These are phyloP conservation scores for Hirsutella thompsonii DNA, from an alignment of 2,329 filamentous ascomycete genomes.

Conservation along the genomic window DNA sequence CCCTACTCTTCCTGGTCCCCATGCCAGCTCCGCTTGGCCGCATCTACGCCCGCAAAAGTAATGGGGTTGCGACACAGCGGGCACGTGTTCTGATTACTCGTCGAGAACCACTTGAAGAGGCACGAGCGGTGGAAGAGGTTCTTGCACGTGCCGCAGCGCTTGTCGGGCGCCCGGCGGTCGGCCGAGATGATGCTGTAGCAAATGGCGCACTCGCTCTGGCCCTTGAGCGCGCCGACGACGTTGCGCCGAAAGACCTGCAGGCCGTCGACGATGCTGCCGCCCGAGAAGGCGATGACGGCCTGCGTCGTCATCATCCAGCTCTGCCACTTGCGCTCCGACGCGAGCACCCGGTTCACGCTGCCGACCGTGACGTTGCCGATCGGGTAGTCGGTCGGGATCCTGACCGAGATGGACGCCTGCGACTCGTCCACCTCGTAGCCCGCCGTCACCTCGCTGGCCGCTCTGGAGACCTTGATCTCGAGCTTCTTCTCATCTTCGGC, in stretches of 20 bases:
- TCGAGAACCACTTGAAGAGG: slow-evolving; percentile 95
- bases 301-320: slow-evolving; percentile 81
- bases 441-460: slow-evolving; percentile 65
- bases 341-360: slow-evolving; percentile 70
- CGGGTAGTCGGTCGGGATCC: slow-evolving; percentile 70
- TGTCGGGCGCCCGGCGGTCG: slow-evolving; percentile 83
- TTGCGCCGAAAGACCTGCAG: slow-evolving; percentile 77
- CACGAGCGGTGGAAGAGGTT: slow-evolving; percentile 85
- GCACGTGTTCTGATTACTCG: slow-evolving; percentile 80
- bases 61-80: slow-evolving; percentile 89
- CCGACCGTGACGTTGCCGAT: slow-evolving; percentile 66
- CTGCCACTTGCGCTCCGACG: slow-evolving; percentile 86
- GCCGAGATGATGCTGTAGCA: slow-evolving; percentile 89
- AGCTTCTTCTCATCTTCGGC: slow-evolving; percentile 41
- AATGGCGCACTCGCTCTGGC: slow-evolving; percentile 90
- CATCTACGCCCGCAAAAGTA: slow-evolving; percentile 36
- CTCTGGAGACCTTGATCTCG: slow-evolving; percentile 56
- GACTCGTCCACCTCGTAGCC: slow-evolving; percentile 83
- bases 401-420: slow-evolving; percentile 69
- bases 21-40: slow-evolving; percentile 22
- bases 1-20: too few relatives aligned
- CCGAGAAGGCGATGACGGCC: slow-evolving; percentile 86
- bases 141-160: slow-evolving; percentile 83
- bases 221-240: slow-evolving; percentile 76
- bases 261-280: slow-evolving; percentile 79